Evolutionary conservation across 331 rosid genomes (phyloP).

Genomic region (Quercus phellos): DNA sequence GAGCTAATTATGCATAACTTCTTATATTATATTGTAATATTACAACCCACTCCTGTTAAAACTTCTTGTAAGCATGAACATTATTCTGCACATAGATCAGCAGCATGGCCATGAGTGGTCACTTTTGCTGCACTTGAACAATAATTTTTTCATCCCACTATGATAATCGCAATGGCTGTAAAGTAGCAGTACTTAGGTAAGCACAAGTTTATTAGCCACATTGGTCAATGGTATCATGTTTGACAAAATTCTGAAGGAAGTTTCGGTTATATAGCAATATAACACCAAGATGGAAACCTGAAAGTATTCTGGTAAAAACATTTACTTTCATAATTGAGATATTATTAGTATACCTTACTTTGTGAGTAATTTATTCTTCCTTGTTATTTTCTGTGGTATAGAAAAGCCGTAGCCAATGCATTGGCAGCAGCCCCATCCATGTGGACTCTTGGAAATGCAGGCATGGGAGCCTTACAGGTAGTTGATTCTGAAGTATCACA

Average conservation of each 20-base stretch:
- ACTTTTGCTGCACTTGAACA: not conserved
- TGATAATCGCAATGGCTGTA: not conserved
- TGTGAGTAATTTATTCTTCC: not conserved
- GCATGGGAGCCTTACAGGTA: conserved; percentile 99
- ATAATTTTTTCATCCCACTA: not conserved
- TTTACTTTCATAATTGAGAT: not conserved
- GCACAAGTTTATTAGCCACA: not conserved
- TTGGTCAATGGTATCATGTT: too few relatives aligned
- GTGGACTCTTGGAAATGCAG: conserved; percentile 97
- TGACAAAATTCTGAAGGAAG: not conserved
- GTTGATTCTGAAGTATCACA: not conserved
- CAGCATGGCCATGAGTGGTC: not conserved
- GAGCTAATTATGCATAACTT: conserved; percentile 14
- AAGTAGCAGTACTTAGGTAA: not conserved
- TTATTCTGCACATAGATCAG: not conserved
- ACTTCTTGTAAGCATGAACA: not conserved
- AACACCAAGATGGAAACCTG: not conserved
- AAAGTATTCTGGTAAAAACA: not conserved
- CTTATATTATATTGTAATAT: not conserved
- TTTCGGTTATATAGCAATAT: not conserved
- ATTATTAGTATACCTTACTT: not conserved
- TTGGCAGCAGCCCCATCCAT: conserved; percentile 89
- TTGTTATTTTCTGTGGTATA: conserved; percentile 15
- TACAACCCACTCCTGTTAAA: not conserved
- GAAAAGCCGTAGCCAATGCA: conserved; percentile 88